These are phyloP conservation scores for Aspergillus latus DNA, from an alignment of 2,329 filamentous ascomycete species.

Conservation along the genomic window DNA sequence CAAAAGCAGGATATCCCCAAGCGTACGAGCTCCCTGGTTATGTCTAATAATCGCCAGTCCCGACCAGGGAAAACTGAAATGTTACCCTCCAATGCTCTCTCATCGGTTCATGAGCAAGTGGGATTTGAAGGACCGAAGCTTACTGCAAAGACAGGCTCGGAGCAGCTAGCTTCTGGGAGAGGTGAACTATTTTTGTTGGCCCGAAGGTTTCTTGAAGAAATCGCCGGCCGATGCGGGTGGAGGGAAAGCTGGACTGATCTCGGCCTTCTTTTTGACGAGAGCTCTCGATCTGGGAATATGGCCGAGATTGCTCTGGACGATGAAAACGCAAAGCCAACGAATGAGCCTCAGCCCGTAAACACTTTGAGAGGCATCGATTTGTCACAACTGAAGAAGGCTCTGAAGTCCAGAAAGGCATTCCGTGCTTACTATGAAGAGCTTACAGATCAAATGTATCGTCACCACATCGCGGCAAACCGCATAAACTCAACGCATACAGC, in stretches of 20 bases:
- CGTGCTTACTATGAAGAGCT: constrained; percentile 69
- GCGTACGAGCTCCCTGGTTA: constrained; percentile 42
- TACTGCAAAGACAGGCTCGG: constrained; percentile 59
- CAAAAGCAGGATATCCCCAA: constrained; percentile 33
- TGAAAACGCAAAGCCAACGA: constrained; percentile 21
- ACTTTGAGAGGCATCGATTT: constrained; percentile 53
- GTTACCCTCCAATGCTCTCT: constrained; percentile 28
- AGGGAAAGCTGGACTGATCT: constrained; percentile 70
- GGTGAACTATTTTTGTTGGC: constrained; percentile 81
- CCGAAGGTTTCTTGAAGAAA: constrained; percentile 72
- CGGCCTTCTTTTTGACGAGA: constrained; percentile 39
- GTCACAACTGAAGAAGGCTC: constrained; percentile 59
- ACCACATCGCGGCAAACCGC: constrained; percentile 78
- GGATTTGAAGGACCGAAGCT: constrained; percentile 43
- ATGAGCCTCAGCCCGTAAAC: constrained; percentile 19
- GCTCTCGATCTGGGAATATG: constrained; percentile 32
- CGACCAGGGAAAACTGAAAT: constrained; percentile 32
- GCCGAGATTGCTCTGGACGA: constrained; percentile 38
- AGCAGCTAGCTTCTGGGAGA: constrained; percentile 77
- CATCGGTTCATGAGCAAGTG: constrained; percentile 40
- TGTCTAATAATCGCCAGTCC: constrained; percentile 20
- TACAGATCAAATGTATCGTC: constrained; percentile 79
- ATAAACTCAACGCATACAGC: constrained; percentile 73
- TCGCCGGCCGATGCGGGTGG: constrained; percentile 73
- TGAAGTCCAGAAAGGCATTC: constrained; percentile 64